Evolutionary conservation across 2,329 filamentous ascomycete genomes (phyloP).

Genomic region (Herpomyces periplanetae): DNA sequence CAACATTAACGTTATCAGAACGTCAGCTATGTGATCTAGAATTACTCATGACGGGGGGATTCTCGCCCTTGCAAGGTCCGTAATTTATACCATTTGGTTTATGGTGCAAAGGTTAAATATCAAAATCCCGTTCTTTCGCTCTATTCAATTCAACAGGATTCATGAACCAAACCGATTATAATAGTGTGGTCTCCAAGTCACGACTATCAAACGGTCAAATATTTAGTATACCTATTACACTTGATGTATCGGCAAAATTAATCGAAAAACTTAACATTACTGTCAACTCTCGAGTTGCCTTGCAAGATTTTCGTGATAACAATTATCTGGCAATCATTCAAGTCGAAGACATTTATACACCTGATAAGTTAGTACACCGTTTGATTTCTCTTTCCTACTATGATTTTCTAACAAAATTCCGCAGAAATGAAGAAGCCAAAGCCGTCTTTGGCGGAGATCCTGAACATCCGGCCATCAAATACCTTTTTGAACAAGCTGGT

Average conservation of each 20-base stretch:
- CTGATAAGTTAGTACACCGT: slow-evolving; percentile 34
- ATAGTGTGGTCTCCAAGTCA: slow-evolving; percentile 61
- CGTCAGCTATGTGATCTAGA: slow-evolving; percentile 92
- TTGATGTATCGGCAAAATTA: slow-evolving; percentile 36
- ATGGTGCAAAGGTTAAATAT: too few relatives aligned
- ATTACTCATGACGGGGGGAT: slow-evolving; percentile 81
- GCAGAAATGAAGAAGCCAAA: slow-evolving; percentile 48
- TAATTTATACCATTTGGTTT: slow-evolving; percentile 4
- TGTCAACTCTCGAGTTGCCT: slow-evolving; percentile 38
- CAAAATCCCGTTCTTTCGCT: too few relatives aligned
- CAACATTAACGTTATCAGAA: slow-evolving; percentile 49
- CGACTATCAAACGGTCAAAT: slow-evolving; percentile 58
- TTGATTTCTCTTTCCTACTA: slow-evolving; percentile 2
- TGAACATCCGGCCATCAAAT: slow-evolving; percentile 65
- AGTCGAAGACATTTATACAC: slow-evolving; percentile 72
- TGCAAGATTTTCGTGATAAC: slow-evolving; percentile 86
- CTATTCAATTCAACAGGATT: slow-evolving; percentile 23
- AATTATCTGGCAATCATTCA: slow-evolving; percentile 80
- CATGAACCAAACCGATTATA: slow-evolving; percentile 88
- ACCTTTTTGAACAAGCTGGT: slow-evolving; percentile 37
- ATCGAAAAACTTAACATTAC: slow-evolving; percentile 38
- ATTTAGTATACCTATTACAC: slow-evolving; percentile 84
- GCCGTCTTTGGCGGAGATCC: slow-evolving; percentile 76
- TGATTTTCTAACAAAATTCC: slow-evolving; percentile 4
- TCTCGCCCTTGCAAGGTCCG: slow-evolving; percentile 80